Conservation (phyloP, 768 basidiomycete species). For the Xerocomellus amylosporus region DNA sequence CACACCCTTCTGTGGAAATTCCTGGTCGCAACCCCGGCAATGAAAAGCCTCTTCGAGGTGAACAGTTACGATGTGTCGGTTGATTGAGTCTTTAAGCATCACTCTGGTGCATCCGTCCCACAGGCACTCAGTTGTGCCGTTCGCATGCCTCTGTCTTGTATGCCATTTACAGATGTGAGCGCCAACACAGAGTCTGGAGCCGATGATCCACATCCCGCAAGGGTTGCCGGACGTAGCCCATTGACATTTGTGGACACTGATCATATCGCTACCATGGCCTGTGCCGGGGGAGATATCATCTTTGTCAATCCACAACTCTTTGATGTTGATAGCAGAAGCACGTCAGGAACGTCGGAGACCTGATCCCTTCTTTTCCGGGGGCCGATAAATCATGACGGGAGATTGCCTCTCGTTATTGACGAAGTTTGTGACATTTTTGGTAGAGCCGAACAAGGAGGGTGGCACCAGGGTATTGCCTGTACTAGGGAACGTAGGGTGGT, state of each 20-base stretch:
- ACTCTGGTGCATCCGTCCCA: constrained; percentile 2
- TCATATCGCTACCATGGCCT: neutral
- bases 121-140: neutral
- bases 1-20: constrained; percentile 5
- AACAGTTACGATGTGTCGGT: constrained; percentile 4
- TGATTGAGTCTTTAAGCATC: constrained; percentile 8
- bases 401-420: neutral
- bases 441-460: too few relatives aligned
- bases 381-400: neutral
- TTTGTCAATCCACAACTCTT: constrained; percentile 7
- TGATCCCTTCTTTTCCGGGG: neutral
- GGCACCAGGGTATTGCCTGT: too few relatives aligned
- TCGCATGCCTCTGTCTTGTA: neutral
- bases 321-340: neutral
- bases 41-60: constrained; percentile 8
- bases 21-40: constrained; percentile 2
- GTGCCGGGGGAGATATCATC: neutral
- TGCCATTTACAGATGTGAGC: constrained; percentile 14
- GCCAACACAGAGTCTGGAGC: neutral
- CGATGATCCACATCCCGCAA: constrained; percentile 11
- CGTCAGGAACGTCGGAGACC: neutral
- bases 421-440: neutral
- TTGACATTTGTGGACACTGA: constrained; percentile 8
- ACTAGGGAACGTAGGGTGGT: too few relatives aligned
- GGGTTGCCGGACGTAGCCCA: constrained; percentile 2